Base-by-base conservation (phyloP, 2,329 filamentous ascomycete genomes). In the Epichloe scottii region DNA sequence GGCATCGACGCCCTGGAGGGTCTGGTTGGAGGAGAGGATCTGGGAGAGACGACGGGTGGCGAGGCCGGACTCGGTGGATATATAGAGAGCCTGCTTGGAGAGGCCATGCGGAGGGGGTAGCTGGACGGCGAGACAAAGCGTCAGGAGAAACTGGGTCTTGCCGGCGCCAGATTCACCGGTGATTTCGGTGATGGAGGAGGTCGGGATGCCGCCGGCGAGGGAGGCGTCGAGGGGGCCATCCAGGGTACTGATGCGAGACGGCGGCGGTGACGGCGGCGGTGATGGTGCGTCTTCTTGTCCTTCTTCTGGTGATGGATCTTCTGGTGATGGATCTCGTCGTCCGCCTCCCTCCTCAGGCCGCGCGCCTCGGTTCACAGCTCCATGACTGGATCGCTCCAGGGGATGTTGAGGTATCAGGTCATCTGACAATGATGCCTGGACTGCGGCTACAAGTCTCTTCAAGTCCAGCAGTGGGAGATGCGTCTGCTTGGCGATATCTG, bases 101-200 rank as follows among this genome's bases (percentile, higher is more conserved):
- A 89, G 75, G 5, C 88, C 89, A 41, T 75, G 73, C 0, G 88
- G 86, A 1, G 81, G 70, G 2, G 87, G 82, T 4, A 97, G 82
- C 66, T 98, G 93, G 15, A 84, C 84, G 34, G 90, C 78, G 35
- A 97, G 81, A 43, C 95, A 82, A 30, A 98, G 77, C 21, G 84
- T 83, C 30, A 97, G 78, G 30, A 97, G 82, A 61, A 96, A 81
- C 66, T 98, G 93, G 1, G 93, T 96, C 76, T 98, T 98, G 61
- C 91, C 93, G 57, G 84, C 87, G 59, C 90, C 93, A 57, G 89
- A 95, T 72, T 97, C 93, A 53, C 93, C 93, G 2, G 89, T 86
- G 54, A 98, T 77, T 66, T 98, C 93, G 7, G 88, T 89, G 61
- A 98, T 74, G 67, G 85, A 85, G 45, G 89, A 87, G 2, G 82